These are phyloP conservation scores for Auriculariales sp. DNA, from an alignment of 768 basidiomycete genomes.

Conservation along the genomic window DNA sequence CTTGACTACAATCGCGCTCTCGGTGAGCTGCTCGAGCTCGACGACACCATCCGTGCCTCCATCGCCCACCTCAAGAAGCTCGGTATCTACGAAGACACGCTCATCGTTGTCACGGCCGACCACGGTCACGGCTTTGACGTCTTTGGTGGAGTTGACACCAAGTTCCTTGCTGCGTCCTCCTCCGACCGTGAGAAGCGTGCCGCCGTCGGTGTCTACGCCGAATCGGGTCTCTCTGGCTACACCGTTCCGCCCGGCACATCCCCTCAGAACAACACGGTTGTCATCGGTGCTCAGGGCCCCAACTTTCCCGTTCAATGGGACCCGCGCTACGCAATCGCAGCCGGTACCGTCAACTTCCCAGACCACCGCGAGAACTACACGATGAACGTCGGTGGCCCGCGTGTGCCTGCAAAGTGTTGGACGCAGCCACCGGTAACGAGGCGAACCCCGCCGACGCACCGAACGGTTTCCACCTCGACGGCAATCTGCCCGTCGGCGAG, in stretches of 20 bases:
- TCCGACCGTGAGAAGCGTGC: constrained; percentile 17
- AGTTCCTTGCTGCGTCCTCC: constrained; percentile 15
- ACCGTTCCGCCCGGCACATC: neutral
- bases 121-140: constrained; percentile 18
- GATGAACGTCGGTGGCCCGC: constrained; percentile 12
- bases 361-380: constrained; percentile 15
- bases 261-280: neutral
- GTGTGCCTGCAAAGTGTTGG: constrained; percentile 15
- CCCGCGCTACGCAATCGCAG: constrained; percentile 20
- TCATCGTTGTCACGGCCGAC: constrained; percentile 20
- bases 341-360: constrained; percentile 12
- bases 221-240: constrained; percentile 20
- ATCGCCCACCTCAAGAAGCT: constrained; percentile 18
- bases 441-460: constrained; percentile 16
- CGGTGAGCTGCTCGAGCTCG: constrained; percentile 23
- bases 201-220: constrained; percentile 19
- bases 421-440: constrained; percentile 14
- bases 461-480: constrained; percentile 18
- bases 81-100: constrained; percentile 20
- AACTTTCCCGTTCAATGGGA: constrained; percentile 23
- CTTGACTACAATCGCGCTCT: constrained; percentile 21
- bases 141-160: constrained; percentile 18
- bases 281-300: constrained; percentile 14
- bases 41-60: constrained; percentile 19
- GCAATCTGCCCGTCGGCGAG: constrained; percentile 14